A percentile compares a stretch with the other conserved stretches of the same genome.
Conservation (phyloP, 805 yeast species). For the Hanseniaspora lindneri region DNA sequence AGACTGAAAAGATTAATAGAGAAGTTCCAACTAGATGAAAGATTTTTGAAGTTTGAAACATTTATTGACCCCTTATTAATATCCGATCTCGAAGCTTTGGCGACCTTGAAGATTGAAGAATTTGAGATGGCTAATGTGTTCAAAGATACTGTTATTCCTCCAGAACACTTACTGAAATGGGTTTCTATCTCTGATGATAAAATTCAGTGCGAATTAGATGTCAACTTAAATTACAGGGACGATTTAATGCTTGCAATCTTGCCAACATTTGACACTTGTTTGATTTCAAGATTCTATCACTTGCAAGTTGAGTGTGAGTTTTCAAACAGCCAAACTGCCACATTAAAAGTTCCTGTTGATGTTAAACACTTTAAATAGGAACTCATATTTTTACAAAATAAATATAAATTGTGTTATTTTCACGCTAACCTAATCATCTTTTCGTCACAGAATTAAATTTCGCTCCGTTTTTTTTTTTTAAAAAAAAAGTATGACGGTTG, state of each 20-base stretch:
- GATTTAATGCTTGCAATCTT: slow-evolving; percentile 40
- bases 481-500: too few species aligned
- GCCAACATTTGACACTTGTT: slow-evolving; percentile 54
- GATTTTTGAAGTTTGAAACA: slow-evolving; percentile 2
- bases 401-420: too few species aligned
- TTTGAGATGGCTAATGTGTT: slow-evolving; percentile 19
- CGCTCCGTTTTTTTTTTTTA: too few species aligned
- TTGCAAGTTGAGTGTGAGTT: slow-evolving; percentile 13
- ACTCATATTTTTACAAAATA: too few species aligned
- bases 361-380: slow-evolving; percentile 7
- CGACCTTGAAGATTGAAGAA: slow-evolving; percentile 3
- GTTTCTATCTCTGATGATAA: slow-evolving; percentile 25
- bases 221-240: slow-evolving; percentile 35
- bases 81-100: slow-evolving; percentile 8
- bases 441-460: too few species aligned
- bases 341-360: slow-evolving; percentile 10
- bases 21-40: slow-evolving; percentile 1
- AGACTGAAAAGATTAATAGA: neutral
- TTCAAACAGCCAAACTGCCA: neutral
- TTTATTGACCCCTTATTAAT: neutral
- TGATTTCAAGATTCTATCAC: slow-evolving; percentile 47
- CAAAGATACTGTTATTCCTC: slow-evolving; percentile 19
- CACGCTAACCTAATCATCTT: too few species aligned
- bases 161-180: slow-evolving; percentile 24
- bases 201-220: slow-evolving; percentile 27